Percentiles rank a stretch among this genome's conserved stretches.
These are phyloP conservation scores for Podila epigama DNA, from an alignment of 192 early-diverging fungal genomes.

Conservation along the genomic window DNA sequence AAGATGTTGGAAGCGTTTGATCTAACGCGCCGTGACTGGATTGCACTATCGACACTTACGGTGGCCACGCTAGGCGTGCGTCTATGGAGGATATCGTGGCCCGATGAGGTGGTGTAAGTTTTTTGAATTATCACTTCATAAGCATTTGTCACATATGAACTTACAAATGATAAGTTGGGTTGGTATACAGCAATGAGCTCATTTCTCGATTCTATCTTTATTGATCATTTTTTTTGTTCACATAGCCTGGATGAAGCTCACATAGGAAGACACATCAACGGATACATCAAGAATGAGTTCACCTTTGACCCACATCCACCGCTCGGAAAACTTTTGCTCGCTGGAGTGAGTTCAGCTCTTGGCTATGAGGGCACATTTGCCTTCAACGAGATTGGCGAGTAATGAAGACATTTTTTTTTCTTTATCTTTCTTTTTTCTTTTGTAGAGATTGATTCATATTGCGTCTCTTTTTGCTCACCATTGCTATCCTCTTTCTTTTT, in stretches of 20 bases:
- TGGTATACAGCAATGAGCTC: not conserved
- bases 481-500: constrained; percentile 67
- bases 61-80: constrained; percentile 28
- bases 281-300: constrained; percentile 69
- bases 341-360: constrained; percentile 64
- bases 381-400: constrained; percentile 88
- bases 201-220: not conserved
- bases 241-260: constrained; percentile 73
- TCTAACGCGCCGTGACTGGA: constrained; percentile 15
- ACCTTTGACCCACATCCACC: constrained; percentile 57
- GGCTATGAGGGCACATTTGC: constrained; percentile 88
- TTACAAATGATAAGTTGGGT: not conserved
- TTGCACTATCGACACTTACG: constrained; percentile 11
- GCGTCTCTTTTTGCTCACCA: constrained; percentile 73
- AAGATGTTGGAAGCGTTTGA: not conserved
- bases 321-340: constrained; percentile 56
- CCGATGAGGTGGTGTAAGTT: constrained; percentile 47
- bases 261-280: constrained; percentile 68
- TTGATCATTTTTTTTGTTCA: not conserved
- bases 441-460: constrained; percentile 81
- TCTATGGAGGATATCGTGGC: constrained; percentile 32
- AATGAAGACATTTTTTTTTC: constrained; percentile 3
- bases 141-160: not conserved
- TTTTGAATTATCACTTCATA: not conserved
- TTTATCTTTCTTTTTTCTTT: constrained; percentile 71